Evolutionary conservation across 768 basidiomycete genomes (phyloP).

Genomic region (Calocera viscosa): DNA sequence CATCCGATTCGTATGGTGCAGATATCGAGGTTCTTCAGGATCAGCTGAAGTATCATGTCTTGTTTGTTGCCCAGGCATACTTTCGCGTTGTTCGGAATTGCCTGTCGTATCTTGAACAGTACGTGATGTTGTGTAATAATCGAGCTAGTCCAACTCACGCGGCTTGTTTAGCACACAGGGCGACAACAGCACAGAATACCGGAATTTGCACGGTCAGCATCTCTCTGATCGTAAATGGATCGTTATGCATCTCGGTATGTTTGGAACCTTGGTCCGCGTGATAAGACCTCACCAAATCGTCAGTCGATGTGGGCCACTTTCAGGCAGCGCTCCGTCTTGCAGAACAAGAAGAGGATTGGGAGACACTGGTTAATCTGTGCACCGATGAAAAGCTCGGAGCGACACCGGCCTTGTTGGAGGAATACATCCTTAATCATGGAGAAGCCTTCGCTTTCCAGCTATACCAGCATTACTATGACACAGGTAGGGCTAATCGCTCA

Average conservation of each 20-base stretch:
- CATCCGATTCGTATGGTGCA: neutral
- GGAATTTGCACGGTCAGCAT: neutral
- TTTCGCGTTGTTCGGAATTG: neutral
- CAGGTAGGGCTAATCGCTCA: slow-evolving; percentile 41
- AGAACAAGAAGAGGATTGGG: neutral
- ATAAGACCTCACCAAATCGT: neutral
- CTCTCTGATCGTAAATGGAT: neutral
- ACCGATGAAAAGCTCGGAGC: neutral
- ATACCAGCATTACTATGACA: slow-evolving; percentile 87
- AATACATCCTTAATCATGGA: slow-evolving; percentile 64
- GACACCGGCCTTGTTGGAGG: slow-evolving; percentile 32
- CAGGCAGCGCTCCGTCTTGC: neutral
- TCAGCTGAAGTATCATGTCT: neutral
- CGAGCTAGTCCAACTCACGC: neutral
- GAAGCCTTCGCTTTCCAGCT: slow-evolving; percentile 78
- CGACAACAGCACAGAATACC: neutral
- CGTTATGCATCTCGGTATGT: neutral
- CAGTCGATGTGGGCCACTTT: neutral
- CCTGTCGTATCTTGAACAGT: neutral
- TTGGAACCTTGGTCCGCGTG: neutral
- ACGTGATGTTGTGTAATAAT: neutral
- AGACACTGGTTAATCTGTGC: neutral
- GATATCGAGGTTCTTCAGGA: neutral
- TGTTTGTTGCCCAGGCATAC: neutral
- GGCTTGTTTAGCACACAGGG: neutral